Base-by-base conservation (phyloP, 345 rosid genomes). In the Hypericum androsaemum region DNA sequence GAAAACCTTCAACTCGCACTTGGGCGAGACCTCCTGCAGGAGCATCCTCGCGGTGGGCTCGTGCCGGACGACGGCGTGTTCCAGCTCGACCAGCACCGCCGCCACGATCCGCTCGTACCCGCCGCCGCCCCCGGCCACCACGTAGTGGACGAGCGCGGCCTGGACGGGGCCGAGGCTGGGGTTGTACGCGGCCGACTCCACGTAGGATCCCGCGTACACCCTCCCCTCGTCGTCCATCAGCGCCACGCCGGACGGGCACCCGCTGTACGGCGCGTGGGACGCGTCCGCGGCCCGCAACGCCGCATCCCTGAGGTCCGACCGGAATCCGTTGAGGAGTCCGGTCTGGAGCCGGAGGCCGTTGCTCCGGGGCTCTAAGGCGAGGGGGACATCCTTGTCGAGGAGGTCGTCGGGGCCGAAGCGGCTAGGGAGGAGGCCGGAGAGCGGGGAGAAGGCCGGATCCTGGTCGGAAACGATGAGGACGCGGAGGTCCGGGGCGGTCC, bases 131-230 rank as follows among this genome's bases (percentile, higher is more conserved):
- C 81, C 73, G 0, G 64, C 74, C 0, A 81, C 82, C 15, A 88
- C 12, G 64, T 69, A 88, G 39, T 88, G 90, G 70, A 88, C 82
- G 56, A 92, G 12, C 65, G 98, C 95, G 59, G 94, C 94, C 74
- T 92, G 98, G 12, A 82, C 73, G 5, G 97, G 98, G 0, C 97
- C 94, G 53, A 92, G n/a, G 66, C 97, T 92, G 0, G 98, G 98
- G 48, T 88, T 92, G 73, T 78, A 77, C 10, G 98, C 98, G 9
- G 95, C 98, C 1, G 98, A 92, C 64, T 92, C 98, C 77, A 62
- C 69, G 50, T 92, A 92, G 54, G 86, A 80, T 12, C 98, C 98
- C 42, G 66, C 66, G 53, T 80, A 88, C 39, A 92, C 71, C 63
- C 62, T 85, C 52, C 98, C 98, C 8, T 80, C 85, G 13, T 71